Percentiles rank a stretch among this genome's conserved stretches.
phyloP scores from a whole-genome alignment of 331 rosid genomes.

The Erythrophleum ivorense region DNA sequence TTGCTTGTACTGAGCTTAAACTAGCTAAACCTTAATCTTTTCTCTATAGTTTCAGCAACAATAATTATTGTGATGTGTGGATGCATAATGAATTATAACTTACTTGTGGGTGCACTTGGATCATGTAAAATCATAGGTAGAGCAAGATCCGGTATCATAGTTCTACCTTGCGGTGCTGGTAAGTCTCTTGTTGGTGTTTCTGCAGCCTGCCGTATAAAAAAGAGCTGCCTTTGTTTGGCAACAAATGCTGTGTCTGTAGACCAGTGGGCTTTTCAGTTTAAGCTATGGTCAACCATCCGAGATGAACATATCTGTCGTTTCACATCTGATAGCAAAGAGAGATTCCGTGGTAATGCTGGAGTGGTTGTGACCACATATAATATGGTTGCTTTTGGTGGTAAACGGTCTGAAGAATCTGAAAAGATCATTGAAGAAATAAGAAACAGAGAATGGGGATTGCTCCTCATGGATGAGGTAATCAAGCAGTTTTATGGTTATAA shows the following conservation, averaged over 20 bases:
- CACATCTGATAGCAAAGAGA: constrained; percentile 97
- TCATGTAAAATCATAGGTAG: constrained; percentile 61
- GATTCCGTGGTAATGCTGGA: constrained; percentile 95
- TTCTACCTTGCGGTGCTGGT: constrained; percentile 97
- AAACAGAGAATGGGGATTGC: constrained; percentile 99
- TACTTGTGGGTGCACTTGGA: constrained; percentile 32
- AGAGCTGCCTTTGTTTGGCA: constrained; percentile 97
- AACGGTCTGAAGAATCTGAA: constrained; percentile 98
- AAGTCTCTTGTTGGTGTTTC: constrained; percentile 98
- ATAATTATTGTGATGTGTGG: constrained; percentile 24
- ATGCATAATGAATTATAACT: constrained; percentile 26
- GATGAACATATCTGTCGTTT: constrained; percentile 96
- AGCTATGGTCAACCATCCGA: constrained; percentile 94
- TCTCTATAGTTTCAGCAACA: constrained; percentile 21
- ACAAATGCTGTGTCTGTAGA: constrained; percentile 98
- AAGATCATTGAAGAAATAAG: constrained; percentile 97
- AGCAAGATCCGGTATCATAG: constrained; percentile 99
- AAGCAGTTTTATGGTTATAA: constrained; percentile 22
- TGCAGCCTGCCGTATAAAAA: constrained; percentile 89
- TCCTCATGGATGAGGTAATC: constrained; percentile 96
- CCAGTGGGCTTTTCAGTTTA: constrained; percentile 98
- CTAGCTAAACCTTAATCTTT: background rate
- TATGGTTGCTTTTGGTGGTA: constrained; percentile 98
- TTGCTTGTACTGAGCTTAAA: background rate
- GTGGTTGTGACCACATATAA: constrained; percentile 97